Evolutionary conservation across 2,329 filamentous ascomycete genomes (phyloP).

Genomic region (Fusarium keratoplasticum): DNA sequence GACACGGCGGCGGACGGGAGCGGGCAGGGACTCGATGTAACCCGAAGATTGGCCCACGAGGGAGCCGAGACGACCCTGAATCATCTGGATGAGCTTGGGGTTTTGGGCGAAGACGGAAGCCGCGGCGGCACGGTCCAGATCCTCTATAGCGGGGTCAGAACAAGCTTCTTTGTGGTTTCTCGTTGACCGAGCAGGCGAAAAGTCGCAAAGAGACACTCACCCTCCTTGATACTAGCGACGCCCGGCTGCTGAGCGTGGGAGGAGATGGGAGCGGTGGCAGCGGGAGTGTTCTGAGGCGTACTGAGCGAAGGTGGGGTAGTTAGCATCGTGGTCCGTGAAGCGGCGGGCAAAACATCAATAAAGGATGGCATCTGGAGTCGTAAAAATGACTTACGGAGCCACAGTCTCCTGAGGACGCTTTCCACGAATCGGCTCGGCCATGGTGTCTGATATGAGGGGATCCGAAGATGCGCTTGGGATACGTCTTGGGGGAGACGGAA

Average conservation of each 20-base stretch:
- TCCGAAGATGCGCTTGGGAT: slow-evolving; percentile 43
- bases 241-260: slow-evolving; percentile 96
- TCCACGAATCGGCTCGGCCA: slow-evolving; percentile 74
- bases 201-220: slow-evolving; percentile 63
- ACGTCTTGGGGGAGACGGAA: slow-evolving; percentile 44
- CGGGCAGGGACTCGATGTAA: slow-evolving; percentile 95
- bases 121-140: slow-evolving; percentile 86
- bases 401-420: slow-evolving; percentile 67
- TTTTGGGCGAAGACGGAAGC: slow-evolving; percentile 96
- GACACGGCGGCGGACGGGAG: slow-evolving; percentile 90
- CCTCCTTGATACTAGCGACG: slow-evolving; percentile 96
- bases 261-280: slow-evolving; percentile 94
- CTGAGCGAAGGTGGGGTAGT: slow-evolving; percentile 69
- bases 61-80: slow-evolving; percentile 93
- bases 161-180: background rate
- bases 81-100: slow-evolving; percentile 94
- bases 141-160: slow-evolving; percentile 70
- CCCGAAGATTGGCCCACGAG: slow-evolving; percentile 96
- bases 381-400: slow-evolving; percentile 65
- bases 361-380: slow-evolving; percentile 23
- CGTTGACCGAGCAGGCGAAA: slow-evolving; percentile 7
- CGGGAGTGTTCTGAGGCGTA: slow-evolving; percentile 98
- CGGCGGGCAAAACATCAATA: slow-evolving; percentile 36
- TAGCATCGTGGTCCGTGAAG: slow-evolving; percentile 45
- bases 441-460: slow-evolving; percentile 53